Percentiles rank a stretch among this genome's conserved stretches.
Evolutionary conservation across 208 protist species (phyloP).

Genomic region (Leishmania gerbilli): DNA sequence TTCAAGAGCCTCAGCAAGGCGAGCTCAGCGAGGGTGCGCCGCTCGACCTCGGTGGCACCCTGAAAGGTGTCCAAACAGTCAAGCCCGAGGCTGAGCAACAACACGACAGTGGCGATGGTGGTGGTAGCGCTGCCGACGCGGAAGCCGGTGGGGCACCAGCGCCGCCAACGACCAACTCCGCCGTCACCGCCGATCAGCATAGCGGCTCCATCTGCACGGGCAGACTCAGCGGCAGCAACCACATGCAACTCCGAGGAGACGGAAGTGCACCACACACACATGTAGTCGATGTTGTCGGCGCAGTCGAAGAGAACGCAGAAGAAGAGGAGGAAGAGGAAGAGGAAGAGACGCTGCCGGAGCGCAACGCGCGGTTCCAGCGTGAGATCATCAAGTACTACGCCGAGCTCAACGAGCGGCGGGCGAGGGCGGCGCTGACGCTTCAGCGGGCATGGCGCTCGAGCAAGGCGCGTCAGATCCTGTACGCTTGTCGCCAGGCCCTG

Average conservation of each 20-base stretch:
- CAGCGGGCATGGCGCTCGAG: constrained; percentile 71
- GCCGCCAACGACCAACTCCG: neutral
- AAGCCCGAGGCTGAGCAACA: neutral
- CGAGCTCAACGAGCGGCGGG: constrained; percentile 40
- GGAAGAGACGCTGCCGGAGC: constrained; percentile 62
- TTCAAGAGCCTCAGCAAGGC: neutral
- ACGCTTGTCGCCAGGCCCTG: constrained; percentile 59
- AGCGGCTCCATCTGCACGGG: neutral
- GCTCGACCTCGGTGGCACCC: neutral
- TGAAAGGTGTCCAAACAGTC: neutral
- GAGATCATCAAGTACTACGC: constrained; percentile 58
- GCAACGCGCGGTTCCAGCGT: constrained; percentile 57
- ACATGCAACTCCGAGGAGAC: neutral
- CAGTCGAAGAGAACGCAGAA: neutral
- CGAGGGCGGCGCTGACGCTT: constrained; percentile 43
- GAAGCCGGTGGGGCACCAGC: neutral
- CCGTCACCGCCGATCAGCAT: neutral
- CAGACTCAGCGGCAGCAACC: constrained; percentile 1
- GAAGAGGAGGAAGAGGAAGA: constrained; percentile 44
- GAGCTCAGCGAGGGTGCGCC: neutral
- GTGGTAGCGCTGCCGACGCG: neutral
- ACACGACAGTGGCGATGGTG: neutral
- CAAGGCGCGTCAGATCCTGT: constrained; percentile 45
- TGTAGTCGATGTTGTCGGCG: neutral
- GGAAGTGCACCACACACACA: neutral